Evolutionary conservation across 2,329 filamentous ascomycete genomes (phyloP), one percentile per base, ranked within the genome.

Genomic region (Botryotinia narcissicola): DNA sequence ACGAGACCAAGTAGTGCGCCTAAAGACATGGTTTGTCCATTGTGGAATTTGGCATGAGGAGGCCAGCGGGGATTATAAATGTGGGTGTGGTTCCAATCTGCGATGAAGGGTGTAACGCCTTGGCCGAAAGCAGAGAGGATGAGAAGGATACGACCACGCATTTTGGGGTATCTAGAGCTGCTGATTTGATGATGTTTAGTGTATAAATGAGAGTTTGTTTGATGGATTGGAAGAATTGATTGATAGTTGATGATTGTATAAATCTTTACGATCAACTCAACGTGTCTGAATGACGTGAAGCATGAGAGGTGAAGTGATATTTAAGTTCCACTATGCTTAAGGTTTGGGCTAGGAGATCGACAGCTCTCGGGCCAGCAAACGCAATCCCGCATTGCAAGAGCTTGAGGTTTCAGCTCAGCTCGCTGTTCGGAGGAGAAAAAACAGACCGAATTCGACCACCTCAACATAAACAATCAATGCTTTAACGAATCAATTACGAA

Each of bases 31-130:
- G 85, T 87, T 77, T 87, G 86, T 8, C 84, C 85, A 75, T 86
- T 87, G 80, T 87, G 85, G 80, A 86, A 87, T 73, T 83, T 83
- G 9, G 85, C 85, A 77, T 87, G 85, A 0, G 84, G 84, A 2
- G 84, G 83, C 85, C 85, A 87, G 70, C 78, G 78, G 0, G 85
- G 84, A 76, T 87, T 86, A 70, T 81, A 79, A 74, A 87, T 80
- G 79, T 86, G 85, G 2, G 84, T 86, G 70, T 84, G 79, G 76
- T 82, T 83, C 75, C 77, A 83, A 75, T 83, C 82, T 40, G 81
- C 81, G 25, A 80, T 70, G 77, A 77, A 73, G 7, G 78, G 74
- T 12, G 78, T 78, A 29, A 78, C 32, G 59, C 75, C 74, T 44
- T 75, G 71, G 35, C 61, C 44, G 42, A 78, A n/a, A 48, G 76